These are phyloP conservation scores for Skeletonema marinoi DNA, from an alignment of 108 stramenopile genomes.

Conservation along the genomic window DNA sequence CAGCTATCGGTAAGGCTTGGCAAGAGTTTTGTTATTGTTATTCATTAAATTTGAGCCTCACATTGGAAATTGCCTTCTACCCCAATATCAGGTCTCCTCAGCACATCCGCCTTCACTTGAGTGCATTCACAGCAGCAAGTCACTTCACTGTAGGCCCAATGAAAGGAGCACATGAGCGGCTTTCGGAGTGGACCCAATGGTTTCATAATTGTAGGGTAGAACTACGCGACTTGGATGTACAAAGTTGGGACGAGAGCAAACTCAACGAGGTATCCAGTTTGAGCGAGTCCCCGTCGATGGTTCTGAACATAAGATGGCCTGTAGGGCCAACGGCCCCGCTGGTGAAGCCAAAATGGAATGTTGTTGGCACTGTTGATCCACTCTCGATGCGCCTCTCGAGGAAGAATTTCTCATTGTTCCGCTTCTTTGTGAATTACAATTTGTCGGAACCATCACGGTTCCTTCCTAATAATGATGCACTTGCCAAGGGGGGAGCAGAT, in stretches of 20 bases:
- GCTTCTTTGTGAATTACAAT: conserved; percentile 62
- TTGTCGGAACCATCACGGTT: conserved; percentile 71
- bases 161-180: not conserved
- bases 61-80: not conserved
- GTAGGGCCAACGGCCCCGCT: conserved; percentile 55
- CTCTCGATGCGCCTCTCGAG: conserved; percentile 29
- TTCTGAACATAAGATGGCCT: conserved; percentile 53
- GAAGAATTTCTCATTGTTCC: conserved; percentile 67
- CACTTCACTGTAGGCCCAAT: not conserved
- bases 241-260: conserved; percentile 8
- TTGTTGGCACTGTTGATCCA: conserved; percentile 51
- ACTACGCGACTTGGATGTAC: not conserved
- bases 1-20: conserved; percentile 40
- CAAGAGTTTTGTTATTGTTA: not conserved
- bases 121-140: conserved; percentile 5
- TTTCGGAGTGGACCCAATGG: conserved; percentile 10
- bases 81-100: conserved; percentile 42
- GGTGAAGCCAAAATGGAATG: conserved; percentile 71
- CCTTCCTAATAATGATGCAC: conserved; percentile 51
- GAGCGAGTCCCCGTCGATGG: not conserved
- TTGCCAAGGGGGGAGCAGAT: conserved; percentile 20
- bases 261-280: not conserved
- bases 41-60: not conserved
- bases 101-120: conserved; percentile 48
- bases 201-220: conserved; percentile 11